Base-by-base conservation (phyloP, 208 protist genomes). In the Wallacemonas sp. region DNA sequence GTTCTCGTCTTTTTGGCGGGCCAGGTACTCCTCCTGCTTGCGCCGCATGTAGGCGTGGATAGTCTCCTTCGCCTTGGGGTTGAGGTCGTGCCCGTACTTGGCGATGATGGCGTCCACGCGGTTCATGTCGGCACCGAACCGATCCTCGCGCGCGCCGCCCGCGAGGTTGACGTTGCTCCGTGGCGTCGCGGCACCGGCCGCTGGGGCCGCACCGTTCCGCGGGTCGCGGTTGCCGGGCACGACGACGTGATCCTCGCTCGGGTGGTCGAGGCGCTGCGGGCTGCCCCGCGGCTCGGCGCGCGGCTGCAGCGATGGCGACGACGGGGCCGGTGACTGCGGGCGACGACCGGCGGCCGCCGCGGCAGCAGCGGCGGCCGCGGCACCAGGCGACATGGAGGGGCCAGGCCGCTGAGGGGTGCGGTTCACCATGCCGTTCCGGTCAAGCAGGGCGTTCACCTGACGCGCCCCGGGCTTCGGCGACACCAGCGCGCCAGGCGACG, bases 11-110 rank as follows among this genome's bases (percentile, higher is more conserved):
- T 79, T 85, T 49, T 91, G 77, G n/a, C 74, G 74, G 61, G 76
- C 76, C 29, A 87, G 55, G 69, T 95, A 91, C 42, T 87, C 89
- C 71, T 95, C 89, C 45, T 93, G 89, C 68, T 95, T 95, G 52
- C 85, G 84, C 18, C 80, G 79, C 89, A 93, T 95, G 67, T 92
- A 95, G 2, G 84, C 89, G 62, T 92, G 89, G 55, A 95, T 95
- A 20, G 86, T 92, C 50, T 95, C 87, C 57, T 87, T 82, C 14
- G 86, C 84, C 63, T 77, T 79, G 48, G 78, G 76, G 50, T 92
- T 84, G 12, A 83, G 72, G 73, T 87, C 78, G 44, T 80, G 70
- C 11, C 79, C 87, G 72, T 93, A 93, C 36, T 83, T 81, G 36
- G 83, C 75, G 38, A 95, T 91, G 64, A 95, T 92, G 50, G 84